A percentile compares a stretch with the other conserved stretches of the same genome.
These are phyloP conservation scores for Artemisia argyi DNA, from an alignment of 129 eudicot species.

Conservation along the genomic window DNA sequence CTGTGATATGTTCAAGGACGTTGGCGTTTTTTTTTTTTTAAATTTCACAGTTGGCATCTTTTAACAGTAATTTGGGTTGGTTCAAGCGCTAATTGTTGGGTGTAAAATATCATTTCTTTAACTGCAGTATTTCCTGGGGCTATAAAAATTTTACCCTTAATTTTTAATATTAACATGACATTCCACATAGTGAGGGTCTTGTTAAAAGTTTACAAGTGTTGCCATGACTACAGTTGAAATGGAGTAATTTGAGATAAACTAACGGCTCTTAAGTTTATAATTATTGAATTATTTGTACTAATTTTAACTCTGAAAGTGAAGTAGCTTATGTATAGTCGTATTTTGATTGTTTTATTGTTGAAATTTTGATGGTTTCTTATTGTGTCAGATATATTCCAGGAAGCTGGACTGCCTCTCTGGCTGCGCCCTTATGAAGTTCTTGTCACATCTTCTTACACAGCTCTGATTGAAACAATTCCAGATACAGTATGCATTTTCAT, in stretches of 20 bases:
- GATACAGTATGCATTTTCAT: conserved; percentile 66
- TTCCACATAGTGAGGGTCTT: neutral
- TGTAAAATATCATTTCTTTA: neutral
- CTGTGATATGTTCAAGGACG: neutral
- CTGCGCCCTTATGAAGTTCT: conserved; percentile 97
- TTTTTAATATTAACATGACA: neutral
- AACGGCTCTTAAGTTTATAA: neutral
- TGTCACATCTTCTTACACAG: conserved; percentile 98
- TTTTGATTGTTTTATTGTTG: conserved; percentile 9
- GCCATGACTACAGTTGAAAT: neutral
- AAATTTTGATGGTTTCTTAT: conserved; percentile 19
- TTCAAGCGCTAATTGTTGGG: no score
- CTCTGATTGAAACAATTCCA: conserved; percentile 97
- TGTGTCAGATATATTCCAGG: conserved; percentile 94
- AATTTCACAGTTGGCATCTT: no score
- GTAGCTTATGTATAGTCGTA: neutral
- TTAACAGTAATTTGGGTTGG: no score
- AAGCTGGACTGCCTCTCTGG: conserved; percentile 99
- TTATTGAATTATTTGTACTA: neutral
- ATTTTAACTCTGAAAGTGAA: neutral
- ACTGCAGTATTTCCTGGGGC: neutral
- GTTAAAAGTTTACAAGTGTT: neutral
- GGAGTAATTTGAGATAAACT: conserved; percentile 2
- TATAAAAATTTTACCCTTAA: conserved; percentile 6
- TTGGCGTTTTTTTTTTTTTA: no score